Evolutionary conservation across 257 asterid genomes (phyloP), one percentile per base, ranked within the genome.

Genomic region (Vinca minor): DNA sequence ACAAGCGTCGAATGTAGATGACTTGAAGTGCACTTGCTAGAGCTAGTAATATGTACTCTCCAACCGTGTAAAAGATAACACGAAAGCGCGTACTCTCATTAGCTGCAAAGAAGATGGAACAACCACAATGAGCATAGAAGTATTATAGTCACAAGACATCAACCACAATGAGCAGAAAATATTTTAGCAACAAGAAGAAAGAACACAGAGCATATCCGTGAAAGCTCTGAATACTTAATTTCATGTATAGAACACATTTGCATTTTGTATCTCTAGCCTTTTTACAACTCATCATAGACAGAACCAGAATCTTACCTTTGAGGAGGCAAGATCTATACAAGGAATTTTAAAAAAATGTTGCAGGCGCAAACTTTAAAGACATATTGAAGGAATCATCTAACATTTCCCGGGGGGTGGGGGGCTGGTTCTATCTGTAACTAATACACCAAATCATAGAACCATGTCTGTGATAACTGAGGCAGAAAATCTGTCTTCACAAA

Each of bases 21-120:
- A 80, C 91, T 69, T 88, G 98, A 71, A 91, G 84, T 39, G 78
- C 79, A 39, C 95, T 88, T 28, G 77, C 84, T 26, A 75, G 64
- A 62, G 78, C 84, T 69, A 88, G 81, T 76, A 85, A 61, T 10
- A 82, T n/a, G 79, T 91, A 91, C 47, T 88, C 98, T 31, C 84
- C 94, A 14, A 84, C 76, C 0, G 96, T 84, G 90, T 88, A 91
- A 57, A 77, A 79, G 36, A 91, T 84, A n/a, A 91, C 96, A 0
- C 95, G 95, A 72, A 63, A 81, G 47, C 88, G 70, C 17, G 95
- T 91, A 75, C 91, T 88, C 84, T 88, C 96, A 23, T 86, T 91
- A 8, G 92, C 98, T 91, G 94, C 80, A 81, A 21, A 62, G 74
- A 38, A 15, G 46, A 58, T 36, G 8, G 67, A 7, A 60, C n/a